Conservation (phyloP, 2,329 filamentous ascomycete genomes). For the Trichoderma atrobrunneum region DNA sequence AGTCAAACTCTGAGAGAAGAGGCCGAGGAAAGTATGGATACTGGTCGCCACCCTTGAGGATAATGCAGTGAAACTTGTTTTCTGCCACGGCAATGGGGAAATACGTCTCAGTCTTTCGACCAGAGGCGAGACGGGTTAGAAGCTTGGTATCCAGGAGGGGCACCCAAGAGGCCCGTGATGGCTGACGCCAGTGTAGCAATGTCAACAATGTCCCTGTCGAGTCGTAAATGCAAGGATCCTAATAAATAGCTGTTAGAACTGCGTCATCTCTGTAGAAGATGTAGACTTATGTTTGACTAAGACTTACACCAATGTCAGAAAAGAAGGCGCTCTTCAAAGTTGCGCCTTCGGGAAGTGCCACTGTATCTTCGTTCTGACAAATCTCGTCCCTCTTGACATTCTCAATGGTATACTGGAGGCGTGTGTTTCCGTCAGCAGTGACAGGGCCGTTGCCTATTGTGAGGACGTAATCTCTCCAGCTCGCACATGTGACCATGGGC, state of each 20-base stretch:
- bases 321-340: constrained; percentile 84
- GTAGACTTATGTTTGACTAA: background rate
- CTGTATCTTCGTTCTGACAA: constrained; percentile 90
- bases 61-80: constrained; percentile 95
- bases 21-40: constrained; percentile 92
- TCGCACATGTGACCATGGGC: constrained; percentile 87
- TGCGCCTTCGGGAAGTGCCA: constrained; percentile 74
- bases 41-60: constrained; percentile 90
- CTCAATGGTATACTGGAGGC: constrained; percentile 86
- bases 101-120: constrained; percentile 85
- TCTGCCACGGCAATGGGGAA: constrained; percentile 94
- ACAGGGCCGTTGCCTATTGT: constrained; percentile 92
- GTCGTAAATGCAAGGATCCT: constrained; percentile 96
- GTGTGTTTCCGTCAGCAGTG: constrained; percentile 71
- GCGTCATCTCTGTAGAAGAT: no score
- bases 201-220: constrained; percentile 84
- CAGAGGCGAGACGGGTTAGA: constrained; percentile 75
- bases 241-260: background rate
- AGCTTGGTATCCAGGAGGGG: constrained; percentile 87
- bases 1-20: constrained; percentile 88
- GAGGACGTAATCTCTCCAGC: constrained; percentile 94
- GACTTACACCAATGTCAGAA: constrained; percentile 77
- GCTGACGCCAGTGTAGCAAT: constrained; percentile 84
- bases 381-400: constrained; percentile 91
- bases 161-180: constrained; percentile 84